Base-by-base conservation (phyloP, 345 rosid genomes). In the Anastatica hierochuntica region DNA sequence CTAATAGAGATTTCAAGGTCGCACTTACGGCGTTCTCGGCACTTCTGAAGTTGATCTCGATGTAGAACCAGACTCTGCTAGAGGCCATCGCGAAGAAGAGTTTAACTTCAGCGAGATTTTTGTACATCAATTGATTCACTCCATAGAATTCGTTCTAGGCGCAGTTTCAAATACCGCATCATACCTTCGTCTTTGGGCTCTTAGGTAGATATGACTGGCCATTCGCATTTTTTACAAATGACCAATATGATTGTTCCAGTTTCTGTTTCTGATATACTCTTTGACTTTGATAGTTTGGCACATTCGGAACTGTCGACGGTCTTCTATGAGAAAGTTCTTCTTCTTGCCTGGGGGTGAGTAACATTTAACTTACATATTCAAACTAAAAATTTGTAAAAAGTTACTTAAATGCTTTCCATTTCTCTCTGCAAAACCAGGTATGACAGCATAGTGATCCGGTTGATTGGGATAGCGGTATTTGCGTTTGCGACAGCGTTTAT, bases 111-210 rank as follows among this genome's bases (percentile, higher is more conserved):
- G 96, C 66, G 98, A 90, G 80, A 74, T 87, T 56, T 90, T 90
- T 78, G 98, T 90, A 78, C 98, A 90, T 79, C 98, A 90, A 75
- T 74, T 90, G 96, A 87, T 90, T 73, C 96, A 90, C 74, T 90
- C 96, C 50, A 87, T 90, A 63, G 98, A 90, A 74, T 87, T 87
- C 56, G 85, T 90, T 63, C 85, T 90, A 26, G 98, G 95, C 46
- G 82, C 98, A 63, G 96, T 90, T 62, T 90, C 98, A 46, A 90
- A 90, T 73, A 90, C 96, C 23, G 96, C 98, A 59, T 90, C 98
- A 17, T 90, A 87, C 76, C 96, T 90, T 75, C 96, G 98, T 63
- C 95, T 90, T 43, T 90, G 98, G 98, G 96, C 98, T 62, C 81
- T 87, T 69, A 90, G 98, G 98, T 82, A 74, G 33, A 17, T 43